A percentile compares a stretch with the other conserved stretches of the same genome.
Conservation (phyloP, 768 basidiomycete species). For the Auricularia heimuer region DNA sequence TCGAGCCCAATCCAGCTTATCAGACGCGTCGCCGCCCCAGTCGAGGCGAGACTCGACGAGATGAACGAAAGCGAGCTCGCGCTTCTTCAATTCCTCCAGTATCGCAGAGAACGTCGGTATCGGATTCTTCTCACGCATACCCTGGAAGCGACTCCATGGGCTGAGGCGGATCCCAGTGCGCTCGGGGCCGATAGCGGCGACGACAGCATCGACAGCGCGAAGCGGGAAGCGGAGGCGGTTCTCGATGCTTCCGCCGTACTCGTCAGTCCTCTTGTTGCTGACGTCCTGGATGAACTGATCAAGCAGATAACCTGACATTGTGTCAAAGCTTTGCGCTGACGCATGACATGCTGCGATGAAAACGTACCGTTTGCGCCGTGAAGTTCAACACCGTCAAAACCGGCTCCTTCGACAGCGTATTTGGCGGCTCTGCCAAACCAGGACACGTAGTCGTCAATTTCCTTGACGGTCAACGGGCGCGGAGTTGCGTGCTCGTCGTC, state of each 20-base stretch:
- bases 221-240: constrained; percentile 34
- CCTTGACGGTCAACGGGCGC: constrained; percentile 33
- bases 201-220: constrained; percentile 28
- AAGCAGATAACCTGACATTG: constrained; percentile 23
- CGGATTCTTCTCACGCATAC: constrained; percentile 7
- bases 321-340: background rate
- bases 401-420: constrained; percentile 43
- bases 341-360: background rate
- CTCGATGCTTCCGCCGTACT: constrained; percentile 37
- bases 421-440: constrained; percentile 45
- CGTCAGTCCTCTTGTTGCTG: constrained; percentile 32
- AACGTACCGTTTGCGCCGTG: constrained; percentile 18
- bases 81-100: constrained; percentile 9
- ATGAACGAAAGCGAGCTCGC: constrained; percentile 24
- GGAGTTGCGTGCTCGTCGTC: constrained; percentile 17
- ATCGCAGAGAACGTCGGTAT: constrained; percentile 13
- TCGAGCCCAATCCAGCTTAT: background rate
- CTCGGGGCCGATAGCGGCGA: constrained; percentile 26
- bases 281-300: constrained; percentile 30
- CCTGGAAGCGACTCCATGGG: constrained; percentile 9
- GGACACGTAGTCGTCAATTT: constrained; percentile 41
- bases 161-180: constrained; percentile 26
- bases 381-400: constrained; percentile 57
- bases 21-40: background rate
- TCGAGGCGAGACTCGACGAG: constrained; percentile 11